A percentile compares a stretch with the other conserved stretches of the same genome.
Conservation (phyloP, 1,139 yeast species). For the Pichia terricola region DNA sequence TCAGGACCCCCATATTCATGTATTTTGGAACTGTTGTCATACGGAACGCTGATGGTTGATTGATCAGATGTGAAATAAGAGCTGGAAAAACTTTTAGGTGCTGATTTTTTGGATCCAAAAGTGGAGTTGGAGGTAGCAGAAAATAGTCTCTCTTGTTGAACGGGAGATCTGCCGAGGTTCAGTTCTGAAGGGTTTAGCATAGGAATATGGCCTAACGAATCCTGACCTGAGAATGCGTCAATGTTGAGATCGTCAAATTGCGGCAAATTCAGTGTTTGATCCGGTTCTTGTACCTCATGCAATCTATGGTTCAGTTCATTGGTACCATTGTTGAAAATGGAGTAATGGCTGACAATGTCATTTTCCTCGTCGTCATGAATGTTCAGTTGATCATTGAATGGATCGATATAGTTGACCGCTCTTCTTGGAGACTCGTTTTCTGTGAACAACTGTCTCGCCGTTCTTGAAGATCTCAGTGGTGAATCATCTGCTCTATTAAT, state of each 20-base stretch:
- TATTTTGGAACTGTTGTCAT: conserved; percentile 14
- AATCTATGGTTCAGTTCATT: too few relatives aligned
- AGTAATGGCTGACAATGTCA: conserved; percentile 9
- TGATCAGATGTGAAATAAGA: conserved; percentile 14
- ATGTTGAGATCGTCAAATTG: conserved; percentile 45
- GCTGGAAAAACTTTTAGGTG: conserved; percentile 12
- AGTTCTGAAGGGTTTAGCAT: conserved; percentile 15
- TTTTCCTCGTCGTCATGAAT: conserved; percentile 17
- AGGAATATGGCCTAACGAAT: conserved; percentile 19
- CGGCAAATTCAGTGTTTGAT: conserved; percentile 52
- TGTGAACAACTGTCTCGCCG: conserved; percentile 49
- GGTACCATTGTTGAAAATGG: conserved; percentile 6
- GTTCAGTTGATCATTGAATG: conserved; percentile 29
- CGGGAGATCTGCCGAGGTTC: conserved; percentile 5
- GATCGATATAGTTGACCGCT: conserved; percentile 32
- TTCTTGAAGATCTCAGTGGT: conserved; percentile 16
- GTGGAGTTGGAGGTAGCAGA: conserved; percentile 10
- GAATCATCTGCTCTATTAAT: conserved; percentile 23
- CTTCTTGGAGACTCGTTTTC: conserved; percentile 60
- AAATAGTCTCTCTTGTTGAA: conserved; percentile 10
- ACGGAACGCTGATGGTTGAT: conserved; percentile 12
- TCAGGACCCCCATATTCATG: conserved; percentile 7
- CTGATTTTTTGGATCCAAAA: conserved; percentile 5
- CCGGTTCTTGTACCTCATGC: conserved; percentile 41
- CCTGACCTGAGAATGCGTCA: conserved; percentile 14